phyloP scores from a whole-genome alignment of 2,329 filamentous ascomycete genomes.

The Orbilia blumenaviensis region DNA sequence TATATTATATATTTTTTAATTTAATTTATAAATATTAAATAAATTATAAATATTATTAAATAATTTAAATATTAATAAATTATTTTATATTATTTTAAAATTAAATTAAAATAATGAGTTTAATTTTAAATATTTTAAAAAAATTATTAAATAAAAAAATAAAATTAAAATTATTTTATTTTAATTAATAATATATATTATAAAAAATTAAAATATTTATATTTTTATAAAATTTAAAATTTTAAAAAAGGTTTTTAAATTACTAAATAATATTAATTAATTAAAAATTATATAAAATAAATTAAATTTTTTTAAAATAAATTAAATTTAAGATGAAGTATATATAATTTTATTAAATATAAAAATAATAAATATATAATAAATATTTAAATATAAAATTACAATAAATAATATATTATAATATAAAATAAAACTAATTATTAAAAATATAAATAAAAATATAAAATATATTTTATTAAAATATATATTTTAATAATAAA shows the following conservation, averaged over 20 bases:
- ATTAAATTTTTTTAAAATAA: too few relatives aligned
- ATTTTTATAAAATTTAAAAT: background rate
- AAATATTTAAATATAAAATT: too few relatives aligned
- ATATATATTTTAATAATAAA: slow-evolving; percentile 10
- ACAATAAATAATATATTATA: too few relatives aligned
- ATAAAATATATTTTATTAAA: background rate
- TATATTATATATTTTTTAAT: background rate
- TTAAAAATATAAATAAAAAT: background rate
- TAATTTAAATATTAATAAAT: background rate
- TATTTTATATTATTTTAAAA: too few relatives aligned
- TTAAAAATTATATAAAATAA: too few relatives aligned
- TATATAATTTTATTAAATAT: background rate
- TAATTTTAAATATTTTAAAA: background rate
- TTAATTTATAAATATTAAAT: background rate
- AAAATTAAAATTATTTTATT: too few relatives aligned
- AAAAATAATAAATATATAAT: slow-evolving; percentile 16
- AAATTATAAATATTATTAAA: too few relatives aligned
- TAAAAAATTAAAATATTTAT: background rate
- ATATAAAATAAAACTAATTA: background rate
- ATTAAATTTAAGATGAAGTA: too few relatives aligned
- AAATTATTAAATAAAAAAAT: background rate
- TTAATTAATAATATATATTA: too few relatives aligned
- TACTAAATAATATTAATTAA: too few relatives aligned
- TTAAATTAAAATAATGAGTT: background rate
- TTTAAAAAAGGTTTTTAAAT: background rate